A percentile compares a stretch with the other conserved stretches of the same genome.
Conservation (phyloP, 257 asterid species). For the Solanum pinnatisectum region DNA sequence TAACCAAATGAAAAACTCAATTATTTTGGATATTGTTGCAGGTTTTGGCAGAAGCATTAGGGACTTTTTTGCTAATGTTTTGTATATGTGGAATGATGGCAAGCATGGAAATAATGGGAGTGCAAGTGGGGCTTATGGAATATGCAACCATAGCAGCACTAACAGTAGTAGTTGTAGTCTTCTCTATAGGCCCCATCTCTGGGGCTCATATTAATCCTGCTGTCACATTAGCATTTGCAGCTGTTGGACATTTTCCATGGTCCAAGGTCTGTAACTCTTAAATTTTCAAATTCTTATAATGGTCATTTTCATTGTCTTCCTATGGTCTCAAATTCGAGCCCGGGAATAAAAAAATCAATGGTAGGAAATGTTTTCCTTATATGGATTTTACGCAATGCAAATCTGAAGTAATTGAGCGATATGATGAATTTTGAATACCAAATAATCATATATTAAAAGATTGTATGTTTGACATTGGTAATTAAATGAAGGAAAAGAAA, state of each 20-base stretch:
- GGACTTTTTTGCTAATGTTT: slow-evolving; percentile 59
- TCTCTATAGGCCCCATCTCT: slow-evolving; percentile 65
- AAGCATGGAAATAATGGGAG: slow-evolving; percentile 45
- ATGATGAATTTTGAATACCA: neutral
- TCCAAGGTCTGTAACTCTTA: slow-evolving; percentile 26
- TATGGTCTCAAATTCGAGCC: neutral
- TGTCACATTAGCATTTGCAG: slow-evolving; percentile 69
- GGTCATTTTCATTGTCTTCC: neutral
- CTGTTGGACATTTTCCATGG: slow-evolving; percentile 78
- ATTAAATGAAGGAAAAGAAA: neutral
- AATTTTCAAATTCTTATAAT: neutral
- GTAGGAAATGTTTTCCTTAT: neutral
- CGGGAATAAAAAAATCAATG: neutral
- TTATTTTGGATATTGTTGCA: slow-evolving; percentile 12
- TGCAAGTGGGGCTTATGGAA: slow-evolving; percentile 46
- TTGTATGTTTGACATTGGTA: neutral
- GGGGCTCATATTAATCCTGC: slow-evolving; percentile 95
- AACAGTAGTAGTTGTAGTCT: slow-evolving; percentile 51
- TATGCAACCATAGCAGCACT: slow-evolving; percentile 78
- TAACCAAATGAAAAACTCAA: neutral
- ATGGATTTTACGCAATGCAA: neutral
- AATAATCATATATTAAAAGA: neutral
- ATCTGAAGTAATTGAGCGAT: neutral
- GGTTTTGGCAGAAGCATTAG: slow-evolving; percentile 72
- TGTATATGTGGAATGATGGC: slow-evolving; percentile 66